phyloP scores from a whole-genome alignment of 2,329 filamentous ascomycete species.

The Lasiodiplodia sp. region DNA sequence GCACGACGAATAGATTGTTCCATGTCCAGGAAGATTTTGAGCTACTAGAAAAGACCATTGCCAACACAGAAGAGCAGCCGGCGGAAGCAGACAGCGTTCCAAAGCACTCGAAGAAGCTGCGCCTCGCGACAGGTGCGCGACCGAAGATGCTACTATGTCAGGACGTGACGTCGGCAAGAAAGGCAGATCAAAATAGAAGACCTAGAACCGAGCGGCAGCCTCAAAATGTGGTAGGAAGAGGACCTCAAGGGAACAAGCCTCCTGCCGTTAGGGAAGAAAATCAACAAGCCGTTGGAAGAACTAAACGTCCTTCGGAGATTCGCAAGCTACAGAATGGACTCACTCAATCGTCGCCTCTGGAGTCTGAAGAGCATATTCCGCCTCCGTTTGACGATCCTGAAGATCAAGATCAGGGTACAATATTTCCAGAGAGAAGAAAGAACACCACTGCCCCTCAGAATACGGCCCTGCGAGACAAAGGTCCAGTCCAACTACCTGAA shows the following conservation, averaged over 20 bases:
- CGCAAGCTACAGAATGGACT: constrained; percentile 16
- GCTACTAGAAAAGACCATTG: constrained; percentile 24
- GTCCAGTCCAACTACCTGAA: neutral
- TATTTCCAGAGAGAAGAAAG: too few species aligned
- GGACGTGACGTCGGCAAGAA: constrained; percentile 36
- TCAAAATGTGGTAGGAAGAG: neutral
- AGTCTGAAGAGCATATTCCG: neutral
- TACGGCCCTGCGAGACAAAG: constrained; percentile 32
- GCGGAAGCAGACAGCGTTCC: constrained; percentile 25
- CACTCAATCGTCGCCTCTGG: constrained; percentile 18
- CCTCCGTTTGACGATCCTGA: neutral
- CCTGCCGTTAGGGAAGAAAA: neutral
- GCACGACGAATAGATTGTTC: constrained; percentile 46
- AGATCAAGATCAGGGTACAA: neutral
- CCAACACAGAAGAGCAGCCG: constrained; percentile 26
- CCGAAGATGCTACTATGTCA: constrained; percentile 55
- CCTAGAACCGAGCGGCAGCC: neutral
- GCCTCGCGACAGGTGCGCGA: constrained; percentile 47
- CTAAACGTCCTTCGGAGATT: constrained; percentile 11
- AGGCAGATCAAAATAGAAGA: constrained; percentile 5
- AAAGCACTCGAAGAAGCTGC: constrained; percentile 46
- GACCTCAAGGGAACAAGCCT: neutral
- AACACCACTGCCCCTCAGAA: constrained; percentile 33
- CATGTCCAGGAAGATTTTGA: constrained; percentile 38
- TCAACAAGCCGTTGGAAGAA: constrained; percentile 21